These are phyloP conservation scores for Geranium rotundifolium DNA, from an alignment of 345 rosid genomes.

Conservation along the genomic window DNA sequence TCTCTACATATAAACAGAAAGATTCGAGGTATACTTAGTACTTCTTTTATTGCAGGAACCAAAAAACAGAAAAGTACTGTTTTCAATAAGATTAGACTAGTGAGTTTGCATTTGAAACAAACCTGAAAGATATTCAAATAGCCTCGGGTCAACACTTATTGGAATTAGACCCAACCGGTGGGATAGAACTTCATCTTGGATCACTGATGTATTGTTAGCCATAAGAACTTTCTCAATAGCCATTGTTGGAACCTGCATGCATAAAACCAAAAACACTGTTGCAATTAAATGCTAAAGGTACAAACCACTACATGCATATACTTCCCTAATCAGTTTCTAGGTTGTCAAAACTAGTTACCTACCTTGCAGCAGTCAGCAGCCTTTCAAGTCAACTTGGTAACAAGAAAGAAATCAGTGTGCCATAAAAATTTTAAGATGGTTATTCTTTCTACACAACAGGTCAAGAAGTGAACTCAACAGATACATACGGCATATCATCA, in stretches of 20 bases:
- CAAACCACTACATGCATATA: not conserved
- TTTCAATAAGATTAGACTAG: slow-evolving; percentile 2
- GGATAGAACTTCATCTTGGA: slow-evolving; percentile 91
- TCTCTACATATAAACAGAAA: slow-evolving; percentile 31
- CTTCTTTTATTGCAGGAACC: not conserved
- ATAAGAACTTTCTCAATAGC: slow-evolving; percentile 88
- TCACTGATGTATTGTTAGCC: slow-evolving; percentile 74
- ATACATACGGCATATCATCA: too few relatives aligned
- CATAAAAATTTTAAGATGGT: too few relatives aligned
- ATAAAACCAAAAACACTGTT: too few relatives aligned
- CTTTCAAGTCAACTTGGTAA: too few relatives aligned
- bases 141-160: slow-evolving; percentile 68
- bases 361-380: too few relatives aligned
- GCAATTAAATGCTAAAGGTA: not conserved
- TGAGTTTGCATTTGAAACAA: slow-evolving; percentile 2
- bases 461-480: too few relatives aligned
- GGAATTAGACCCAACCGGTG: slow-evolving; percentile 95
- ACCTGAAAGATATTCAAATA: slow-evolving; percentile 83
- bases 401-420: too few relatives aligned
- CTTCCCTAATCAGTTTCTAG: too few relatives aligned
- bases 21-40: not conserved
- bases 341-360: too few relatives aligned
- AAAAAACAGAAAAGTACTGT: not conserved
- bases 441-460: too few relatives aligned
- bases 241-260: slow-evolving; percentile 70